Evolutionary conservation across 768 basidiomycete species (phyloP).

Genomic region (Hypholoma fasciculare): DNA sequence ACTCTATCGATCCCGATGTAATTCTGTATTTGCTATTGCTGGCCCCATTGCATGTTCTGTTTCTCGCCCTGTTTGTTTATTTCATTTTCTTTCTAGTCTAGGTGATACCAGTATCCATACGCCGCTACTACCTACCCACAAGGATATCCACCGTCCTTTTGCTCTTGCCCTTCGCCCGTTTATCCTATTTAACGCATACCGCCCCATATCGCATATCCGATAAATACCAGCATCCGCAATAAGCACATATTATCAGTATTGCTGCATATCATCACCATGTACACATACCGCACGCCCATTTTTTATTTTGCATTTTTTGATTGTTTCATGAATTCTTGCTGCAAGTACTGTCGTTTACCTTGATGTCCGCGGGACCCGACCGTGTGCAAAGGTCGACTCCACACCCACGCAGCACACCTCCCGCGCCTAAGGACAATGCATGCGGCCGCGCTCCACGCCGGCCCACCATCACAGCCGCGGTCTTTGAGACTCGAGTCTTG

Average conservation of each 20-base stretch:
- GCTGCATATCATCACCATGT: too few relatives aligned
- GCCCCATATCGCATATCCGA: neutral
- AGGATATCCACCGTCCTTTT: neutral
- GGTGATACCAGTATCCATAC: neutral
- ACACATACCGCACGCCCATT: too few relatives aligned
- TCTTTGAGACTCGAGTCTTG: too few relatives aligned
- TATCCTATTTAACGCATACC: neutral
- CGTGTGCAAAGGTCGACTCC: too few relatives aligned
- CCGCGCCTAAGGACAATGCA: too few relatives aligned
- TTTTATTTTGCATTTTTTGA: too few relatives aligned
- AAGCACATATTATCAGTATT: neutral
- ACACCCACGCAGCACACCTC: too few relatives aligned
- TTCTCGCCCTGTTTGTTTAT: neutral
- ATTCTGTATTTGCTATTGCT: neutral
- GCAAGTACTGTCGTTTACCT: too few relatives aligned
- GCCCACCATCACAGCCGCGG: too few relatives aligned
- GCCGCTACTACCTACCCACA: neutral
- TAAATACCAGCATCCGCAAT: neutral
- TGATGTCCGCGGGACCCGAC: too few relatives aligned
- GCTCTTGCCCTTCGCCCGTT: neutral
- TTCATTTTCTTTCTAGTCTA: neutral
- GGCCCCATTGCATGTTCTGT: neutral
- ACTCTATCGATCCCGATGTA: neutral
- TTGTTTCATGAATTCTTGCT: too few relatives aligned
- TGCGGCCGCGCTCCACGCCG: too few relatives aligned